Evolutionary conservation across 2,329 filamentous ascomycete genomes (phyloP).

Genomic region (Pseudogymnoascus verrucosus): DNA sequence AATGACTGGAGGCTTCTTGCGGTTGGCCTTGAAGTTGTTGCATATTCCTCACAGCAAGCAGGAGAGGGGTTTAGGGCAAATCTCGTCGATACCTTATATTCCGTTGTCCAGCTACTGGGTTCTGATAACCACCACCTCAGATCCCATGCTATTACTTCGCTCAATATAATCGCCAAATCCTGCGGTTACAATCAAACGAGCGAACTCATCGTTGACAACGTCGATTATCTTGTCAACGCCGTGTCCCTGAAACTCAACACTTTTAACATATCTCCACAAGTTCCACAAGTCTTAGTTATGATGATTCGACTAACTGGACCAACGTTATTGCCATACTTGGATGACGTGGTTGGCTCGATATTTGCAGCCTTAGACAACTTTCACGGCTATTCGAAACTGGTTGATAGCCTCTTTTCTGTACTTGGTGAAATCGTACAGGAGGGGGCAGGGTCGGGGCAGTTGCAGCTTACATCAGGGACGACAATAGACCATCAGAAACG

Average conservation of each 20-base stretch:
- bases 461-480: constrained; percentile 29
- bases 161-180: constrained; percentile 69
- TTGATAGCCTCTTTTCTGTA: constrained; percentile 77
- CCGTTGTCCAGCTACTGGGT: constrained; percentile 80
- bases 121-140: constrained; percentile 61
- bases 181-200: constrained; percentile 70
- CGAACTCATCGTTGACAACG: constrained; percentile 78
- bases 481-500: constrained; percentile 33
- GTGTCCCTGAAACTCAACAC: constrained; percentile 83
- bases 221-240: constrained; percentile 93
- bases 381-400: constrained; percentile 81
- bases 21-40: constrained; percentile 71
- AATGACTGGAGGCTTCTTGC: constrained; percentile 67
- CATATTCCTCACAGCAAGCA: constrained; percentile 63
- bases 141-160: constrained; percentile 70
- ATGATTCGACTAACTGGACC: constrained; percentile 85
- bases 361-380: constrained; percentile 92
- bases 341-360: constrained; percentile 84
- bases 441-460: constrained; percentile 53
- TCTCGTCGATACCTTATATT: constrained; percentile 85
- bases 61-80: constrained; percentile 68
- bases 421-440: constrained; percentile 78
- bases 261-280: constrained; percentile 85
- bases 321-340: constrained; percentile 73
- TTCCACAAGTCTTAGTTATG: constrained; percentile 85